These are phyloP conservation scores for Pugionium cornutum DNA, from an alignment of 345 rosid genomes.

Conservation along the genomic window DNA sequence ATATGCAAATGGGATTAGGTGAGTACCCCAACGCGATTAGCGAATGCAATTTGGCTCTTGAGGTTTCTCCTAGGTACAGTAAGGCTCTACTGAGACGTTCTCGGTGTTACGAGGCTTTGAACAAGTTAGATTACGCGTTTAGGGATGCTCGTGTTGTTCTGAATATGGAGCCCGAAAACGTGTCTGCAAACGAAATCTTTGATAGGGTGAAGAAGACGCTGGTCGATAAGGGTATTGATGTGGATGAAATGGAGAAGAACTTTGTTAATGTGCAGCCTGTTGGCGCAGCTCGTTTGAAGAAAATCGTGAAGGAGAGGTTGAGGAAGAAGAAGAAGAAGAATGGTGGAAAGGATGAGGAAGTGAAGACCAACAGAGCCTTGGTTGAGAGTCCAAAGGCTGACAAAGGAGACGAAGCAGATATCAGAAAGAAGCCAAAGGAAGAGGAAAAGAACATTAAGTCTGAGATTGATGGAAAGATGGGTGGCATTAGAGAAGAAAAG, in stretches of 20 bases:
- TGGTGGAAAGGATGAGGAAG: constrained; percentile 40
- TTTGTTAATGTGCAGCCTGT: constrained; percentile 46
- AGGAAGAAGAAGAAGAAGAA: constrained; percentile 61
- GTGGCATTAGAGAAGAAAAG: constrained; percentile 15
- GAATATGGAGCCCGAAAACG: constrained; percentile 80
- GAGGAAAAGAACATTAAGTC: constrained; percentile 25
- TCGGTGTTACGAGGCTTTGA: constrained; percentile 81
- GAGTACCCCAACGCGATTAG: constrained; percentile 93
- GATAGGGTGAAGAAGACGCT: constrained; percentile 66
- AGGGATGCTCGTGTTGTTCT: constrained; percentile 81
- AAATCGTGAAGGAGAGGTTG: constrained; percentile 65
- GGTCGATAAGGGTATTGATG: constrained; percentile 63
- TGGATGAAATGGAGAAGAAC: constrained; percentile 64
- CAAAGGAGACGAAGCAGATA: constrained; percentile 14
- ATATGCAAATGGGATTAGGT: constrained; percentile 94
- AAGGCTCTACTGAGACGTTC: constrained; percentile 86
- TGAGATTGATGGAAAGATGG: constrained; percentile 29
- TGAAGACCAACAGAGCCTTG: constrained; percentile 38
- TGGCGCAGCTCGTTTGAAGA: constrained; percentile 46
- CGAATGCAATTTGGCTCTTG: constrained; percentile 85
- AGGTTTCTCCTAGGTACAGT: constrained; percentile 85
- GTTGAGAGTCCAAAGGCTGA: constrained; percentile 34
- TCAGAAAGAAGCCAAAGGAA: constrained; percentile 2
- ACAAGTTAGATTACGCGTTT: constrained; percentile 78
- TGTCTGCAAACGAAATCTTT: constrained; percentile 65